A percentile compares a stretch with the other conserved stretches of the same genome.
These are phyloP conservation scores for Fusarium liriodendri DNA, from an alignment of 2,329 filamentous ascomycete species.

Conservation along the genomic window DNA sequence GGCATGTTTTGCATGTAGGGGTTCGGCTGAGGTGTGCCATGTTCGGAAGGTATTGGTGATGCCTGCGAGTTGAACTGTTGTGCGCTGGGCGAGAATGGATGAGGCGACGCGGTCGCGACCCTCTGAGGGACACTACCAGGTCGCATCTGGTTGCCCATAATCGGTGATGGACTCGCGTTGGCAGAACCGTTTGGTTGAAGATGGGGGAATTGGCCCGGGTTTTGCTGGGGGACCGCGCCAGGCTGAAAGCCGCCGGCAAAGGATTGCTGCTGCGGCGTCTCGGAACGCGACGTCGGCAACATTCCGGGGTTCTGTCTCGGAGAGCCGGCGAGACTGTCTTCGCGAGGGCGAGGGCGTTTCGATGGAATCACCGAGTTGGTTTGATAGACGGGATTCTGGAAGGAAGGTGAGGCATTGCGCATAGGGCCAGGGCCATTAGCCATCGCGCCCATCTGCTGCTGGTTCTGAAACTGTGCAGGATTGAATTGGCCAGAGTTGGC, in stretches of 20 bases:
- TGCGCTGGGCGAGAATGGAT: slow-evolving; percentile 84
- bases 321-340: slow-evolving; percentile 87
- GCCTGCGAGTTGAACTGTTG: slow-evolving; percentile 78
- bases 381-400: slow-evolving; percentile 82
- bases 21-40: slow-evolving; percentile 79
- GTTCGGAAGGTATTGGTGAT: slow-evolving; percentile 82
- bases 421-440: slow-evolving; percentile 84
- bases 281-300: slow-evolving; percentile 85
- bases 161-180: slow-evolving; percentile 91
- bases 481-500: slow-evolving; percentile 70
- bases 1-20: slow-evolving; percentile 73
- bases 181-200: slow-evolving; percentile 82
- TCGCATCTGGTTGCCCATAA: slow-evolving; percentile 84
- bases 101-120: slow-evolving; percentile 92
- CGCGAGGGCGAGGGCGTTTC: slow-evolving; percentile 83
- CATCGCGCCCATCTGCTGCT: slow-evolving; percentile 68
- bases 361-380: slow-evolving; percentile 89
- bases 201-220: slow-evolving; percentile 80
- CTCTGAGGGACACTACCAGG: slow-evolving; percentile 79
- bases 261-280: slow-evolving; percentile 85
- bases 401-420: slow-evolving; percentile 83
- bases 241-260: slow-evolving; percentile 78
- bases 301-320: slow-evolving; percentile 80
- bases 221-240: slow-evolving; percentile 70
- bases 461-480: slow-evolving; percentile 67